Percentiles rank a stretch among this genome's conserved stretches.
Evolutionary conservation across 2,329 filamentous ascomycete genomes (phyloP).

Genomic region (Verticillium nonalfalfae): DNA sequence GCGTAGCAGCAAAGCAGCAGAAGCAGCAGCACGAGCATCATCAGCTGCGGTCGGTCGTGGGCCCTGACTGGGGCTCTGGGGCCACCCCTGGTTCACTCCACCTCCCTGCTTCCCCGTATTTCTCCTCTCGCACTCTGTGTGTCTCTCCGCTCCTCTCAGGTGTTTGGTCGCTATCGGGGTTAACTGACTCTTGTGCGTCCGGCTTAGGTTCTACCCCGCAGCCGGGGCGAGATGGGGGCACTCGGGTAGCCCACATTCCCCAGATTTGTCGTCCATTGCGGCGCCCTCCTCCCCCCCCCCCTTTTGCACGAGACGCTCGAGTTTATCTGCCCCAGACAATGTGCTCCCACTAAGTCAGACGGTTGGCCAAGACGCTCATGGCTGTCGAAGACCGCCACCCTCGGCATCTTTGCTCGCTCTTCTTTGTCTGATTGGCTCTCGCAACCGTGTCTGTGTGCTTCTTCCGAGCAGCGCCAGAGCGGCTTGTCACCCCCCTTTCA

Average conservation of each 20-base stretch:
- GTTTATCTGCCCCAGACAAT: background rate
- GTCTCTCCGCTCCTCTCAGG: too few relatives aligned
- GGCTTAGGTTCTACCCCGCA: background rate
- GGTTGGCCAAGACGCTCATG: background rate
- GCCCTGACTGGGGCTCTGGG: background rate
- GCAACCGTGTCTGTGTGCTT: background rate
- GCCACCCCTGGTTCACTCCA: background rate
- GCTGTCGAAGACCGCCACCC: background rate
- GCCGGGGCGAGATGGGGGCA: background rate
- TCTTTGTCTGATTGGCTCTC: background rate
- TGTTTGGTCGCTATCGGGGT: too few relatives aligned
- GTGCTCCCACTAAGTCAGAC: background rate
- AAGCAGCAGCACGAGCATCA: background rate
- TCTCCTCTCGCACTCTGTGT: background rate
- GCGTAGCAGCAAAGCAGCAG: too few relatives aligned
- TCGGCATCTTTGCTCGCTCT: background rate
- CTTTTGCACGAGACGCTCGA: background rate
- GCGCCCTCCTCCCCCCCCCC: background rate
- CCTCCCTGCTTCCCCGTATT: background rate
- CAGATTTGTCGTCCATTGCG: background rate
- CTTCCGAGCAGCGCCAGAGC: background rate
- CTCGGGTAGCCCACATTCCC: background rate
- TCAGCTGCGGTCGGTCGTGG: background rate
- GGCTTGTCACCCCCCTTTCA: background rate
- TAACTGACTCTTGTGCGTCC: background rate